Base-by-base conservation (phyloP, 2,329 filamentous ascomycete species). In the Xylaria sp. region DNA sequence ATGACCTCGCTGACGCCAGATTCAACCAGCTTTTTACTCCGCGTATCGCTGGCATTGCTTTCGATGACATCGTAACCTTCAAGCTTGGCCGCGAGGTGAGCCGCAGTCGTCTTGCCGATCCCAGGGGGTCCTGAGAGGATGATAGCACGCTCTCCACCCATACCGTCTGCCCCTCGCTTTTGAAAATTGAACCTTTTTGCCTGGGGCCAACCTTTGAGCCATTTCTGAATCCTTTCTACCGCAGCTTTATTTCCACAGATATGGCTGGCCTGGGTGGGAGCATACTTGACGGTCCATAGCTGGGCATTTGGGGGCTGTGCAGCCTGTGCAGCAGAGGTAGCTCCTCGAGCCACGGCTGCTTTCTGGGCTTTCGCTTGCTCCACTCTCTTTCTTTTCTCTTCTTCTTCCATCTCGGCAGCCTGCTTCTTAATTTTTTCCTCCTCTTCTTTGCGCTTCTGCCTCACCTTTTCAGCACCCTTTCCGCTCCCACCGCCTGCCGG, bases 61-160 rank as follows among this genome's bases (percentile, higher is more conserved):
- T 99, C 96, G 13, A 99, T 85, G 52, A 98, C 88, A 80, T 99
- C 96, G 77, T 94, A 98, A 1, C 95, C 94, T 78, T 97, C 94
- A 23, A 98, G 83, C 77, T 94, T 97, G 0, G 96, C 95, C 18
- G 97, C 93, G 37, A 99, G 85, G 83, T 99, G 96, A 28, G 96
- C 96, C 59, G 97, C 94, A 39, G 96, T 99, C 1, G 96, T 99
- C 82, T 99, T 99, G 74, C 96, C 96, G 73, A 99, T 97, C 20
- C 96, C 96, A 37, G 96, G 96, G 18, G 96, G 95, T 0, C 96
- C 96, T 73, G 97, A 94, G 64, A 99, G 91, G 79, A 98, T 97
- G 73, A 98, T 91, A n/a, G 95, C 93, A 72, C 96, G 91, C 75
- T 92, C 92, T 0, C 87, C 87, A 41, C 95, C 95, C 78, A 91